phyloP scores from a whole-genome alignment of 2,329 filamentous ascomycete genomes.

The Canariomyces notabilis region DNA sequence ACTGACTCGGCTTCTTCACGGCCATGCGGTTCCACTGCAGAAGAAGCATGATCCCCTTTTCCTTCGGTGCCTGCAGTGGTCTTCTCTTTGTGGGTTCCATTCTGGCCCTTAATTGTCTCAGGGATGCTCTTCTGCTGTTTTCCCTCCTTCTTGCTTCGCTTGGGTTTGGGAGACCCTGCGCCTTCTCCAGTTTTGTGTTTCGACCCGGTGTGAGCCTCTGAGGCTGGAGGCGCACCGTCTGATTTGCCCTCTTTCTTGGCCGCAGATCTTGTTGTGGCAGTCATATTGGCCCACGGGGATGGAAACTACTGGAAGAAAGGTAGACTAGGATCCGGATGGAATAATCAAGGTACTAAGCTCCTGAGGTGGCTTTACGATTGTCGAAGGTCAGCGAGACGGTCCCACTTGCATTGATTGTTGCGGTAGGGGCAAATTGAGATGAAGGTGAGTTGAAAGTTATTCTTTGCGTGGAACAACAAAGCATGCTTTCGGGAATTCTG shows the following conservation, averaged over 20 bases:
- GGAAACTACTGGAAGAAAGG: no score
- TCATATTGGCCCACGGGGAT: slow-evolving; percentile 4
- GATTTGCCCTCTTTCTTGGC: slow-evolving; percentile 16
- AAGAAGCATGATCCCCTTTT: slow-evolving; percentile 18
- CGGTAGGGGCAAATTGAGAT: no score
- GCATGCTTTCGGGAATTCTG: not conserved
- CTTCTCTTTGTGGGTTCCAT: slow-evolving; percentile 17
- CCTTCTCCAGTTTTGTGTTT: slow-evolving; percentile 33
- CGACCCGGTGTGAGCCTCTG: slow-evolving; percentile 25
- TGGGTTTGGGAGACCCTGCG: slow-evolving; percentile 33
- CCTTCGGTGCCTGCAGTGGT: slow-evolving; percentile 9
- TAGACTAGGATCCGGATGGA: no score
- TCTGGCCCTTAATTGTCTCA: not conserved
- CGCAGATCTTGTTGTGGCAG: slow-evolving; percentile 17
- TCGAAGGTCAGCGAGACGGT: no score
- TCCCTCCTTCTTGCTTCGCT: slow-evolving; percentile 32
- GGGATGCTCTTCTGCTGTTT: slow-evolving; percentile 46
- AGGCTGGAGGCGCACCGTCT: slow-evolving; percentile 4
- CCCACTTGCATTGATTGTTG: no score
- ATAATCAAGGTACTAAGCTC: no score
- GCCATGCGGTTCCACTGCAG: slow-evolving; percentile 29
- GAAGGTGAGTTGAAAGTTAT: not conserved
- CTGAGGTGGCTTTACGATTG: no score
- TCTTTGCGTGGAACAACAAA: not conserved
- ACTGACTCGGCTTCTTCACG: slow-evolving; percentile 30